Evolutionary conservation across 2,329 filamentous ascomycete species (phyloP), one percentile per base, ranked within the genome.

Genomic region (Hymenoscyphus scutula): DNA sequence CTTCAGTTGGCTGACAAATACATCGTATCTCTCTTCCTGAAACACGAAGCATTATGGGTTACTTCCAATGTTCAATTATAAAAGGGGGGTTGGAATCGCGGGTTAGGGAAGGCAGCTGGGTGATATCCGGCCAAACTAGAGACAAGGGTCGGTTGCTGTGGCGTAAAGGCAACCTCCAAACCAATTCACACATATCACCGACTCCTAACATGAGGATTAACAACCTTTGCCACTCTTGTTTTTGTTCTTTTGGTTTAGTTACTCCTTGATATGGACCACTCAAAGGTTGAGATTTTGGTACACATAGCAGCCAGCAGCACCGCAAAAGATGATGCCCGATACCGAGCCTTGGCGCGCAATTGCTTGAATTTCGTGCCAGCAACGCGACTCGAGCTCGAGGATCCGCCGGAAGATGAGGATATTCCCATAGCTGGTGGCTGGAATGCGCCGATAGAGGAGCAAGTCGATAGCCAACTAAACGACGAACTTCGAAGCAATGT

Each of bases 371-470:
- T 75, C 56, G 59, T 68, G 37, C 69, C 71, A 13, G 58, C 57
- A 25, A 65, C 53, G 19, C 53, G 64, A 17, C 53, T 60, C 19
- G 61, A 27, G 32, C 29, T 73, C 29, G 45, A 51, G 45, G 48
- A 60, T 6, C 37, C 61, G 3, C 38, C 19, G 7, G 60, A 6
- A 37, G 41, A 19, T 1, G 32, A 30, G 29, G 55, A 78, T 77
- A 67, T 78, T 78, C 4, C 79, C 76, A 3, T 76, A 74, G 38
- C 71, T 73, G 68, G 80, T 79, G 56, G 76, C 75, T 58, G 80
- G 77, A 17, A 76, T 72, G 64, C 79, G 77, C 67, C 69, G 53
- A 37, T 65, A 32, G 64, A 65, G n/a, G 64, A 64, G 15, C 66
- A 69, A 41, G 30, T 65, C 15, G 45, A 41, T 3, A 67, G 59